phyloP scores from a whole-genome alignment of 2,329 filamentous ascomycete species.

The Epichloe bromicola region DNA sequence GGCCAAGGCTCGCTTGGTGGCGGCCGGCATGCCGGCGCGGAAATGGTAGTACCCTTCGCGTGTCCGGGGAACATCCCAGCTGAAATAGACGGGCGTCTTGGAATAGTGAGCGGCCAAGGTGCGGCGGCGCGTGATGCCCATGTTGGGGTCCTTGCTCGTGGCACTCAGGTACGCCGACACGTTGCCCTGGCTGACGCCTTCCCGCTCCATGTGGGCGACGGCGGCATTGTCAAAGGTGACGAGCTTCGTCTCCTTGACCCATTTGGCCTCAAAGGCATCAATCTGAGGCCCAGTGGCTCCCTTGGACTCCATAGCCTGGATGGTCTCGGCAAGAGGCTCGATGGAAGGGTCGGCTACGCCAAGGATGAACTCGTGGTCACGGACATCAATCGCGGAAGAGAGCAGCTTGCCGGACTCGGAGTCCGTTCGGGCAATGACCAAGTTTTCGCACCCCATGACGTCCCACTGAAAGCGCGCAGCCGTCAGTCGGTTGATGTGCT shows the following conservation, averaged over 20 bases:
- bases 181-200: conserved; percentile 49
- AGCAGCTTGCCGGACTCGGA: conserved; percentile 87
- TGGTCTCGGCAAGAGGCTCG: conserved; percentile 71
- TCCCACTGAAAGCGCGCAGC: conserved; percentile 97
- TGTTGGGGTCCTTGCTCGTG: conserved; percentile 51
- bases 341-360: conserved; percentile 64
- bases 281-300: conserved; percentile 72
- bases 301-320: conserved; percentile 77
- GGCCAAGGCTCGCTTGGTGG: conserved; percentile 83
- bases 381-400: conserved; percentile 80
- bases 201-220: conserved; percentile 54
- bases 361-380: conserved; percentile 94
- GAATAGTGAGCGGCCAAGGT: conserved; percentile 55
- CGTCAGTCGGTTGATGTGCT: conserved; percentile 91
- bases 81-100: conserved; percentile 62
- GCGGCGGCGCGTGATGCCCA: conserved; percentile 68
- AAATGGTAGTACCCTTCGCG: conserved; percentile 92
- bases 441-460: conserved; percentile 89
- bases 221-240: conserved; percentile 89
- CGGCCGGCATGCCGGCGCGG: conserved; percentile 67
- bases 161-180: conserved; percentile 55
- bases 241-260: conserved; percentile 77
- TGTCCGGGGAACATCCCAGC: conserved; percentile 84
- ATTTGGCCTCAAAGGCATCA: conserved; percentile 71
- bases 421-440: conserved; percentile 89